A percentile compares a stretch with the other conserved stretches of the same genome.
These are phyloP conservation scores for Penicillium angulare DNA, from an alignment of 495 filamentous ascomycete genomes.

Conservation along the genomic window DNA sequence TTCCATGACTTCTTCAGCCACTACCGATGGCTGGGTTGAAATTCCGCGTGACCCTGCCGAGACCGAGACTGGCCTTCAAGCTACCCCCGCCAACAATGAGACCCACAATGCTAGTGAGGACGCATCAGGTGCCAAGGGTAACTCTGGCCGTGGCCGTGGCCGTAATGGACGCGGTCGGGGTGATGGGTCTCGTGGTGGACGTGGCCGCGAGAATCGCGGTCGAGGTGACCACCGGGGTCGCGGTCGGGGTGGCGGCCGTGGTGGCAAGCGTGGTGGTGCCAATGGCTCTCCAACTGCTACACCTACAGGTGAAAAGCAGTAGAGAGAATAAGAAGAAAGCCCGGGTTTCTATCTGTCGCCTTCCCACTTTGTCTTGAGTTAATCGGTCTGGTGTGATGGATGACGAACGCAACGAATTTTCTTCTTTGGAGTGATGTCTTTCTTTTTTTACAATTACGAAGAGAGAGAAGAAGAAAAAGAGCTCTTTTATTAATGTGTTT, in stretches of 20 bases:
- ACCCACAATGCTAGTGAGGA: conserved; percentile 17
- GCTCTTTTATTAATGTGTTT: conserved; percentile 34
- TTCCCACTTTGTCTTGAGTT: conserved; percentile 7
- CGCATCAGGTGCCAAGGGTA: conserved; percentile 65
- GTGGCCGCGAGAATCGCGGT: conserved; percentile 22
- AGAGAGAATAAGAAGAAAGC: too few species aligned
- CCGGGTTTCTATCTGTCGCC: too few species aligned
- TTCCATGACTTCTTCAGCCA: conserved; percentile 45
- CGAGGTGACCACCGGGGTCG: conserved; percentile 12
- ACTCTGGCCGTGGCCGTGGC: conserved; percentile 50
- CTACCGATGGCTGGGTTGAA: conserved; percentile 74
- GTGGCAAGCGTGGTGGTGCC: conserved; percentile 29
- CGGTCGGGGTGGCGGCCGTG: conserved; percentile 44
- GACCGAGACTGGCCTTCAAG: conserved; percentile 65
- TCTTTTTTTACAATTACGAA: too few species aligned
- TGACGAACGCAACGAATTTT: conserved; percentile 50
- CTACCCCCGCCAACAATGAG: conserved; percentile 52
- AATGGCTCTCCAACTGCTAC: conserved; percentile 27
- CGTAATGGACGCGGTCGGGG: conserved; percentile 45
- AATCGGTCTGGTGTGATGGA: conserved; percentile 39
- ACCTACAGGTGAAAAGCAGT: conserved; percentile 15
- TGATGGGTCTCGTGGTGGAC: conserved; percentile 45
- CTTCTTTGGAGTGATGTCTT: conserved; percentile 24
- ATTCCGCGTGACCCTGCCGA: conserved; percentile 72
- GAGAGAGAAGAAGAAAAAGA: too few species aligned